These are phyloP conservation scores for Dipodascus albidus DNA, from an alignment of 805 yeast species.

Conservation along the genomic window DNA sequence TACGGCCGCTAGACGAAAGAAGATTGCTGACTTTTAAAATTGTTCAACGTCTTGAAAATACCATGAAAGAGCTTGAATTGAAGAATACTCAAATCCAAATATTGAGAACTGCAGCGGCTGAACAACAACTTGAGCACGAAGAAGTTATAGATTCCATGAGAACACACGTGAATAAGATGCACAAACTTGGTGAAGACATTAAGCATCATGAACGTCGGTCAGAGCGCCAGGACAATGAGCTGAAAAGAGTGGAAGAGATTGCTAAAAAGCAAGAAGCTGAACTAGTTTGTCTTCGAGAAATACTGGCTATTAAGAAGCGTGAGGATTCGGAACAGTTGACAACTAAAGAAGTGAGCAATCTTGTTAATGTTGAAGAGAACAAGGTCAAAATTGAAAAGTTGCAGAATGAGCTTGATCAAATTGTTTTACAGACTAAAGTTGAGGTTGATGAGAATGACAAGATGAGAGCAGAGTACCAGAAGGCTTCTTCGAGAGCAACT, in stretches of 20 bases:
- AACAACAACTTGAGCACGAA: neutral
- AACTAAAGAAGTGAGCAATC: constrained; percentile 13
- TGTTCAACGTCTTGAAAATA: neutral
- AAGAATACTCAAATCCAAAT: neutral
- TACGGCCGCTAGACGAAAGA: neutral
- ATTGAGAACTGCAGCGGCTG: neutral
- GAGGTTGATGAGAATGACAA: constrained; percentile 50
- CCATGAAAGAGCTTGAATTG: neutral
- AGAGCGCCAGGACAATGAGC: neutral
- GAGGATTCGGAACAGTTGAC: constrained; percentile 18
- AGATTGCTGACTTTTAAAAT: neutral
- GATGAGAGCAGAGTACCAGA: constrained; percentile 26
- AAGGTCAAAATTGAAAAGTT: constrained; percentile 33
- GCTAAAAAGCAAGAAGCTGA: neutral
- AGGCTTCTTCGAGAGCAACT: constrained; percentile 22
- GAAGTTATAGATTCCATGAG: neutral
- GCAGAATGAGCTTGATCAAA: constrained; percentile 30
- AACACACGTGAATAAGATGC: neutral
- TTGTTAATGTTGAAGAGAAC: constrained; percentile 24
- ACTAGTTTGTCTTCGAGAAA: neutral
- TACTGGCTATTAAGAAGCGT: neutral
- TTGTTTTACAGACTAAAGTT: constrained; percentile 16
- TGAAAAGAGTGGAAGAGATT: neutral
- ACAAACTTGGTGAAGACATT: neutral
- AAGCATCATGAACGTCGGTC: neutral